Percentiles rank a stretch among this genome's conserved stretches.
Evolutionary conservation across 306 rosid genomes (phyloP).

Genomic region (Begonia fuchsioides): DNA sequence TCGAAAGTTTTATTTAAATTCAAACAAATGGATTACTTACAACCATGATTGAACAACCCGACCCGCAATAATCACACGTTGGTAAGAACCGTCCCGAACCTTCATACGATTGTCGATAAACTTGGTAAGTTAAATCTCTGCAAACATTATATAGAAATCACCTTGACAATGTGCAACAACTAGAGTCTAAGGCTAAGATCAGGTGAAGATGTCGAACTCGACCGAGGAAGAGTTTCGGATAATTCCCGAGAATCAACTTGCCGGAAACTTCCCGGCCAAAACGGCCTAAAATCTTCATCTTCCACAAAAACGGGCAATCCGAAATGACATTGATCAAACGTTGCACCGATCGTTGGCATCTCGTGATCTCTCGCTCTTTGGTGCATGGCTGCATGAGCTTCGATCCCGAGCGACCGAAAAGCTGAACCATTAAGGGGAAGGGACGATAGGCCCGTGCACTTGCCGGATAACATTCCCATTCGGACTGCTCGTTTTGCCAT

Average conservation of each 20-base stretch:
- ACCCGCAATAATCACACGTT: no score
- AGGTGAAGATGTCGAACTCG: constrained; percentile 30
- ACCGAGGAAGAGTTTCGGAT: constrained; percentile 7
- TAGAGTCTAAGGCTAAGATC: constrained; percentile 77
- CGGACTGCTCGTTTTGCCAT: constrained; percentile 80
- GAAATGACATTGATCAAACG: constrained; percentile 35
- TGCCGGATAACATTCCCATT: constrained; percentile 50
- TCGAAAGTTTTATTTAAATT: no score
- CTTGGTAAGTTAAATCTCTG: no score
- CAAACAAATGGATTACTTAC: no score
- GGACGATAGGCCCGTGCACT: constrained; percentile 68
- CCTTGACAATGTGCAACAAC: not conserved
- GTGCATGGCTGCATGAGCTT: constrained; percentile 65
- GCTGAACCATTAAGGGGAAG: constrained; percentile 77
- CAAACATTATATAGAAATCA: no score
- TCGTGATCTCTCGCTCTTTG: constrained; percentile 22
- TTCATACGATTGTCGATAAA: no score
- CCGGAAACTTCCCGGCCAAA: constrained; percentile 90
- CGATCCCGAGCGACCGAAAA: constrained; percentile 51
- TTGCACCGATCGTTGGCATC: constrained; percentile 30
- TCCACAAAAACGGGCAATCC: constrained; percentile 39
- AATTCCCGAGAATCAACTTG: constrained; percentile 15
- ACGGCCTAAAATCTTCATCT: constrained; percentile 37
- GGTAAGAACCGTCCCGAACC: no score
- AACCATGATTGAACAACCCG: no score